Conservation (phyloP, 192 early-diverging fungal genomes). For the Coemansia sp. region DNA sequence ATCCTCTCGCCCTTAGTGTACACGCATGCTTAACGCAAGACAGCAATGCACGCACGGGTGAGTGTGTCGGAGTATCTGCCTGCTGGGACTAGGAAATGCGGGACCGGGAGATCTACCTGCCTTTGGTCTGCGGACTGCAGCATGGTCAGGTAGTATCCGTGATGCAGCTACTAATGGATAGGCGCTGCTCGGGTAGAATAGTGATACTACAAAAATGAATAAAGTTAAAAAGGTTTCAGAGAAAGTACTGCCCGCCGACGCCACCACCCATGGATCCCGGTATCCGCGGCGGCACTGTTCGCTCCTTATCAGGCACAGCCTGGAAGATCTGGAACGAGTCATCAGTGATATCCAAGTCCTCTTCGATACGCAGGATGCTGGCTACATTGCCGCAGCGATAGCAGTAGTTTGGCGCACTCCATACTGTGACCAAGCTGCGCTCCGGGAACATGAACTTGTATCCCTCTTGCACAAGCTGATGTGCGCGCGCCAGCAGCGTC, state of each 20-base stretch:
- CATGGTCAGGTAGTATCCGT: neutral
- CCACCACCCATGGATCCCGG: slow-evolving; percentile 54
- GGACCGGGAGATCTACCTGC: neutral
- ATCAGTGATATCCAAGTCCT: slow-evolving; percentile 79
- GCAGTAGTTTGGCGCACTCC: slow-evolving; percentile 98
- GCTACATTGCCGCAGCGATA: slow-evolving; percentile 98
- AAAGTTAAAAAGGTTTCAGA: slow-evolving; percentile 20
- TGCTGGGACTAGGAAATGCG: neutral
- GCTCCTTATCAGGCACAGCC: slow-evolving; percentile 93
- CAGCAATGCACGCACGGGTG: neutral
- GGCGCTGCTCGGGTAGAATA: neutral
- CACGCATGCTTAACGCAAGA: neutral
- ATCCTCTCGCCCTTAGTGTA: neutral
- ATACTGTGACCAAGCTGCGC: slow-evolving; percentile 94
- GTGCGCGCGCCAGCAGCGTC: slow-evolving; percentile 92
- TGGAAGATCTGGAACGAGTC: slow-evolving; percentile 94
- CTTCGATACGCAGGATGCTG: slow-evolving; percentile 73
- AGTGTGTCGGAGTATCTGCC: neutral
- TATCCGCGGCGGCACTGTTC: slow-evolving; percentile 59
- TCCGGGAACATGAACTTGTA: slow-evolving; percentile 73
- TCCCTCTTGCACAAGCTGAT: slow-evolving; percentile 98
- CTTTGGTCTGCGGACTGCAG: neutral
- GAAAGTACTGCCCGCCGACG: slow-evolving; percentile 53
- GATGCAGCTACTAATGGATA: neutral
- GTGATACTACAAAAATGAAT: neutral